These are phyloP conservation scores for Calocybe gangraenosa DNA, from an alignment of 768 basidiomycete genomes.

Conservation along the genomic window DNA sequence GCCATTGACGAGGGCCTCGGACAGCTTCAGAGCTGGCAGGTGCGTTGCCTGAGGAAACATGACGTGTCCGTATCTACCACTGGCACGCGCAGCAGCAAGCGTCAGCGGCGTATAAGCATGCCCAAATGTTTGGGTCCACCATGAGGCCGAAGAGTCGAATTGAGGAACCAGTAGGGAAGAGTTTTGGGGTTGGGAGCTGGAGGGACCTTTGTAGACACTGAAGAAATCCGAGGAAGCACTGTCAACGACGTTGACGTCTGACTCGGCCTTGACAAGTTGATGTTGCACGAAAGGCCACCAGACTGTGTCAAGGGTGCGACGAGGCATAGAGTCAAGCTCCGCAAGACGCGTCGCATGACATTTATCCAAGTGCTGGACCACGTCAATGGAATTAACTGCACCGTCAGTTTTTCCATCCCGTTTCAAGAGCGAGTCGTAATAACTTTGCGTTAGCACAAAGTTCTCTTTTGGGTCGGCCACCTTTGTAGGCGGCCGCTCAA, in stretches of 20 bases:
- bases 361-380: conserved; percentile 56
- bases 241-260: conserved; percentile 87
- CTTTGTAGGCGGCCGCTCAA: conserved; percentile 57
- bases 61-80: conserved; percentile 95
- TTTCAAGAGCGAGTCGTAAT: conserved; percentile 57
- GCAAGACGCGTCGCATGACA: conserved; percentile 64
- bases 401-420: conserved; percentile 16
- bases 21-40: conserved; percentile 77
- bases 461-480: conserved; percentile 43
- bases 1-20: conserved; percentile 74
- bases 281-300: conserved; percentile 99
- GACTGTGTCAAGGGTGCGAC: conserved; percentile 67
- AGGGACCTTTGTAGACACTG: conserved; percentile 53
- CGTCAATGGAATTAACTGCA: conserved; percentile 35
- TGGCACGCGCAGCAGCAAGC: conserved; percentile 83
- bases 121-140: conserved; percentile 96
- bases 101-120: conserved; percentile 76
- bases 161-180: conserved; percentile 43
- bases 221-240: conserved; percentile 88
- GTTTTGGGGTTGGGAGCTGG: conserved; percentile 5
- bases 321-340: conserved; percentile 75
- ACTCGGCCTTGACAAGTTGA: conserved; percentile 55
- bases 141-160: conserved; percentile 91
- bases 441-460: conserved; percentile 52
- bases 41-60: conserved; percentile 92